Conservation (phyloP, 2,329 filamentous ascomycete species). For the Didymella sp. region DNA sequence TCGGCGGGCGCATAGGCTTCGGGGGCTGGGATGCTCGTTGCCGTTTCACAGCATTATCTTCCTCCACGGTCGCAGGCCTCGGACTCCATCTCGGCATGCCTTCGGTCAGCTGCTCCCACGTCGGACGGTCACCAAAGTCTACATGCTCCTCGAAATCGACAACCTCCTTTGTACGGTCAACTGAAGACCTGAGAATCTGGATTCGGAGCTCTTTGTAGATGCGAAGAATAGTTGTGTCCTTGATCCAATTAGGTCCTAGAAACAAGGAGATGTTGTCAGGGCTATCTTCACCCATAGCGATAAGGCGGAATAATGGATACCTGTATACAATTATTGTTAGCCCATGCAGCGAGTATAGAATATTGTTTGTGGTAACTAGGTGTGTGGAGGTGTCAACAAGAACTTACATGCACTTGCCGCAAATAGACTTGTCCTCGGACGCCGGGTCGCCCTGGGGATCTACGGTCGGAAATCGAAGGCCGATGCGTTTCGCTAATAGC, state of each 20-base stretch:
- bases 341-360: not conserved
- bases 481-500: not conserved
- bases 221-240: not conserved
- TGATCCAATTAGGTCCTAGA: not conserved
- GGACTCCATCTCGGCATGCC: not conserved
- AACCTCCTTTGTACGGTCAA: no score
- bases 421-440: not conserved
- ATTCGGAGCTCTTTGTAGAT: not conserved
- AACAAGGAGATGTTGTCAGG: not conserved
- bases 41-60: no score
- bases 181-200: no score
- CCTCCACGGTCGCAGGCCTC: not conserved
- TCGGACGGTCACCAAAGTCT: not conserved
- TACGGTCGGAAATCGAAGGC: not conserved
- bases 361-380: no score
- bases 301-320: not conserved
- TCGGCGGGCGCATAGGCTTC: no score
- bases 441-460: not conserved
- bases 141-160: no score
- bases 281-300: not conserved
- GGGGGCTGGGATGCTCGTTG: no score
- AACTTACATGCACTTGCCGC: not conserved
- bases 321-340: not conserved
- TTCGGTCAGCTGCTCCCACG: not conserved
- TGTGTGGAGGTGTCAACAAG: not conserved